phyloP scores from a whole-genome alignment of 1,139 yeast species.

The Entelexis sorbosivorans region DNA sequence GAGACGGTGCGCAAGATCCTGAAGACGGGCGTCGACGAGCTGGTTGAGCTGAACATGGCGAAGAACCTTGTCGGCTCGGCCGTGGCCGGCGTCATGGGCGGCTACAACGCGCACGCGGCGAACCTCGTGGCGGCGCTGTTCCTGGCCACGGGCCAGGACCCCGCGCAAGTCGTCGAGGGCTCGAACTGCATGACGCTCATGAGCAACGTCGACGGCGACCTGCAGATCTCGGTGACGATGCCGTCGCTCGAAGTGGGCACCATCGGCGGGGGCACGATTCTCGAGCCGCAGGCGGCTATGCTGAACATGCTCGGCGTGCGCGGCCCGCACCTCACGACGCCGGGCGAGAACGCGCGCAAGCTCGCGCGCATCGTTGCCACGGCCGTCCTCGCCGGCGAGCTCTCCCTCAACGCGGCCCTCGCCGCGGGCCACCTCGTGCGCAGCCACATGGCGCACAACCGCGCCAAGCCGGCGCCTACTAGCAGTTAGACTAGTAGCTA shows the following conservation, averaged over 20 bases:
- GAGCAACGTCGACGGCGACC: conserved; percentile 73
- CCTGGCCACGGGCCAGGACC: conserved; percentile 96
- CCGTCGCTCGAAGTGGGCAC: conserved; percentile 99
- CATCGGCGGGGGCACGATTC: conserved; percentile 96
- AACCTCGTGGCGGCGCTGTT: conserved; percentile 87
- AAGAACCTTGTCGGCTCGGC: conserved; percentile 94
- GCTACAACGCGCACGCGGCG: conserved; percentile 97
- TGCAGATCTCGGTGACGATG: conserved; percentile 90
- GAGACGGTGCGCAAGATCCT: conserved; percentile 69
- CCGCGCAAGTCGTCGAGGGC: conserved; percentile 95
- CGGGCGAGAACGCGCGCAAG: conserved; percentile 92
- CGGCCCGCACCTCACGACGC: conserved; percentile 89
- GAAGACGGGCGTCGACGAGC: conserved; percentile 84
- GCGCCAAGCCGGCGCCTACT: conserved; percentile 40
- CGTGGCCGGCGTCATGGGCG: conserved; percentile 97
- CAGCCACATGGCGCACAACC: conserved; percentile 94
- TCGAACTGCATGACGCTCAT: conserved; percentile 94
- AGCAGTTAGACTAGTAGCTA: too few species aligned
- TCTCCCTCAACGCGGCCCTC: conserved; percentile 84
- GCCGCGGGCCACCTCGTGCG: conserved; percentile 98
- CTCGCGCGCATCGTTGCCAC: conserved; percentile 92
- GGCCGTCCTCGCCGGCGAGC: conserved; percentile 91
- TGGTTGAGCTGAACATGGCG: conserved; percentile 76
- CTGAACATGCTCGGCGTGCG: conserved; percentile 85
- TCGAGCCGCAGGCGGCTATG: conserved; percentile 96